These are phyloP conservation scores for Colletotrichum navitas DNA, from an alignment of 2,329 filamentous ascomycete genomes.

Conservation along the genomic window DNA sequence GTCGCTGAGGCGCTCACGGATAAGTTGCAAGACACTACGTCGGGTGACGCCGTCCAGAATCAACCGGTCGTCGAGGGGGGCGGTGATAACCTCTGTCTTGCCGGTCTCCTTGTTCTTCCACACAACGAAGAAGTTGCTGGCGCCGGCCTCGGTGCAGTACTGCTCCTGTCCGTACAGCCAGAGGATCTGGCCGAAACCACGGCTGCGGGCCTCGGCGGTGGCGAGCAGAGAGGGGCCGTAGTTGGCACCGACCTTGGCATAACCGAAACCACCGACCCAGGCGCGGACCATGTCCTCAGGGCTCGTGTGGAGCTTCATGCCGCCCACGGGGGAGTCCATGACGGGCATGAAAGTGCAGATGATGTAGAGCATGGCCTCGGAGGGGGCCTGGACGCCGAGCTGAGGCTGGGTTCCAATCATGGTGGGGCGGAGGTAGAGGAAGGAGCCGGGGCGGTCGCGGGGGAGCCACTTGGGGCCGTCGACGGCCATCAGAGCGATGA, in stretches of 20 bases:
- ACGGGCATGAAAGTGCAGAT: slow-evolving; percentile 74
- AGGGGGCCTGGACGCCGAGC: slow-evolving; percentile 84
- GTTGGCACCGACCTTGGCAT: slow-evolving; percentile 93
- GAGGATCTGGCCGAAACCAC: slow-evolving; percentile 90
- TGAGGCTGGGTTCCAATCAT: slow-evolving; percentile 86
- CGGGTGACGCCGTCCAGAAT: slow-evolving; percentile 93
- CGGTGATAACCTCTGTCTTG: slow-evolving; percentile 80
- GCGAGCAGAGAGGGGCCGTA: slow-evolving; percentile 88
- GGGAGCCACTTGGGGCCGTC: slow-evolving; percentile 87
- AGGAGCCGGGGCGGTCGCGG: slow-evolving; percentile 73
- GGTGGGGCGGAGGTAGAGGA: slow-evolving; percentile 88
- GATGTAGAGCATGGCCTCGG: slow-evolving; percentile 89
- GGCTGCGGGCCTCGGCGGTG: slow-evolving; percentile 77
- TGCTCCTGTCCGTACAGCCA: slow-evolving; percentile 87
- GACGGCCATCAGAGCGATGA: slow-evolving; percentile 77
- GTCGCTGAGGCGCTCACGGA: slow-evolving; percentile 69
- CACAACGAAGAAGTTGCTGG: slow-evolving; percentile 91
- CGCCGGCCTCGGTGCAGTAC: slow-evolving; percentile 90
- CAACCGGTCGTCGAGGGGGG: slow-evolving; percentile 83
- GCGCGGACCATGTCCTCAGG: slow-evolving; percentile 87
- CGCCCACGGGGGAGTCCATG: slow-evolving; percentile 64
- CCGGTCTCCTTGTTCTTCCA: slow-evolving; percentile 75
- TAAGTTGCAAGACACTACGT: slow-evolving; percentile 81
- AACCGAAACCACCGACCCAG: slow-evolving; percentile 94
- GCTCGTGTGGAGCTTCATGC: slow-evolving; percentile 82